Evolutionary conservation across 148 eudicot genomes (phyloP), one percentile per base, ranked within the genome.

Genomic region (Vaccinium myrtillus): DNA sequence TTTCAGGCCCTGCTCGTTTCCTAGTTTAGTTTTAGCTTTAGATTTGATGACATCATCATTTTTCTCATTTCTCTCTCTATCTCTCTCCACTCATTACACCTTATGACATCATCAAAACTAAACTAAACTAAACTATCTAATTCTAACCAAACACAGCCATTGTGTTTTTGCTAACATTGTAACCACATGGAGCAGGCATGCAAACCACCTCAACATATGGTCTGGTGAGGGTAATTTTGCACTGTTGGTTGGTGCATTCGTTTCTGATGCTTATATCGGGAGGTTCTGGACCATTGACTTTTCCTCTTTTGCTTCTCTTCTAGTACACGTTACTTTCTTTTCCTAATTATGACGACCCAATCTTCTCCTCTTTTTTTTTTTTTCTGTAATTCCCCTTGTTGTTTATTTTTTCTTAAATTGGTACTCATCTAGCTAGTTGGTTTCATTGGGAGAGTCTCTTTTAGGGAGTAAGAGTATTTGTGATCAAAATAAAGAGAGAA

Each of bases 131-230:
- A n/a, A n/a, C n/a, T n/a, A n/a, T n/a, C n/a, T n/a, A n/a, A n/a
- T n/a, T 30, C 30, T 30, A 30, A 30, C 30, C 30, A 30, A 30
- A 30, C 30, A 30, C 30, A 30, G 30, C 30, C 30, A 88, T 88
- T 89, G 92, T 96, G 67, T 96, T 91, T 85, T 84, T 96, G 81
- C 54, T 87, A 46, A 89, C 89, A 8, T 84, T 87, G 84, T 93
- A 91, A 91, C 87, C 94, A 94, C 67, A 87, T 94, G 95, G 92
- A 96, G 78, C 98, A 94, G 87, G 99, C 91, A 19, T 14, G 89
- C 95, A 18, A 94, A 91, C 77, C 78, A 94, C 15, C 63, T 93
- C 71, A 90, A 85, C 86, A 77, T 93, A 15, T 96, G 91, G 92
- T 80, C 83, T 0, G 97, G 93, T 1, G 83, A 89, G 39, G 83